Percentiles rank a stretch among this genome's conserved stretches.
phyloP scores from a whole-genome alignment of 306 rosid species.

The Trifolium dubium region DNA sequence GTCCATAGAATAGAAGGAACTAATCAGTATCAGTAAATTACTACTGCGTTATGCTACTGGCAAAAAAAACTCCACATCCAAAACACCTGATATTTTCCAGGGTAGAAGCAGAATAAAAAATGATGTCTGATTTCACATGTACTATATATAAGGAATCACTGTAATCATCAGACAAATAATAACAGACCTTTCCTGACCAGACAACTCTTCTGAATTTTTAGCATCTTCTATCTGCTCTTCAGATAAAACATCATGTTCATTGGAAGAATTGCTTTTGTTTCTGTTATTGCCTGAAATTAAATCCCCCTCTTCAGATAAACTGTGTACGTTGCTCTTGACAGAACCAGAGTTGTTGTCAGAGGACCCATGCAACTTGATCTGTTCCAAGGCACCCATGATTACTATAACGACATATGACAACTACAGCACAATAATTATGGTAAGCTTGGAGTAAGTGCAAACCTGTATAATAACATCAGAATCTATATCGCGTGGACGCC shows the following conservation, averaged over 20 bases:
- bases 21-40: conserved; percentile 26
- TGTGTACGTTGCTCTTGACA: conserved; percentile 42
- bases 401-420: conserved; percentile 38
- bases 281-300: conserved; percentile 37
- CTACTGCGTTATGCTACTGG: background rate
- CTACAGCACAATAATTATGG: conserved; percentile 30
- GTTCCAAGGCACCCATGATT: conserved; percentile 44
- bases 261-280: conserved; percentile 36
- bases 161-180: conserved; percentile 32
- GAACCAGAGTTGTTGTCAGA: conserved; percentile 51
- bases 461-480: conserved; percentile 83
- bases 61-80: too few species aligned
- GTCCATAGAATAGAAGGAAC: conserved; percentile 20
- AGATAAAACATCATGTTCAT: conserved; percentile 43
- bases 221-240: conserved; percentile 50
- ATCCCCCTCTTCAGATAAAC: conserved; percentile 48
- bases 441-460: conserved; percentile 34
- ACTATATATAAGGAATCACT: conserved; percentile 28
- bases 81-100: too few species aligned
- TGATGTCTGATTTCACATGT: too few species aligned
- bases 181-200: conserved; percentile 46
- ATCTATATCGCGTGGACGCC: conserved; percentile 59
- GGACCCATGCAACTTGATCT: conserved; percentile 62
- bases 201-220: conserved; percentile 42
- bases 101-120: too few species aligned